Percentiles rank a stretch among this genome's conserved stretches.
These are phyloP conservation scores for Prunus mume DNA, from an alignment of 306 rosid genomes.

Conservation along the genomic window DNA sequence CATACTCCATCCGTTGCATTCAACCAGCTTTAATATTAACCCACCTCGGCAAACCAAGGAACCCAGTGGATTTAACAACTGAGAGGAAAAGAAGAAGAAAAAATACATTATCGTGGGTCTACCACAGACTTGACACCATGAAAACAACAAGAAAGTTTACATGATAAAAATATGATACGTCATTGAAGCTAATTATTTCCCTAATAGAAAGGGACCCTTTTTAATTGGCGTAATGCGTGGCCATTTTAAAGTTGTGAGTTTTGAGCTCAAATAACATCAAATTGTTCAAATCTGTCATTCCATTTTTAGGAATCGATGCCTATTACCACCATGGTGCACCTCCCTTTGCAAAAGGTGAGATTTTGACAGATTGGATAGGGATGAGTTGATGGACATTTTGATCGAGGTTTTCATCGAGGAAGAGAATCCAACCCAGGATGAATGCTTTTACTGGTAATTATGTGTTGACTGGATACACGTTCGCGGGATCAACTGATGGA, in stretches of 20 bases:
- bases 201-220: conserved; percentile 18
- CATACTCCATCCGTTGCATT: not conserved
- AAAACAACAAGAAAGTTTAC: too few relatives aligned
- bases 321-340: not conserved
- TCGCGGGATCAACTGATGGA: not conserved
- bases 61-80: too few relatives aligned
- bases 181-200: not conserved
- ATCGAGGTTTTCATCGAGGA: not conserved
- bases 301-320: not conserved
- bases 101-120: too few relatives aligned
- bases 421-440: not conserved
- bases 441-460: not conserved
- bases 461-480: too few relatives aligned
- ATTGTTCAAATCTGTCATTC: not conserved
- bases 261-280: not conserved
- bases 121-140: too few relatives aligned
- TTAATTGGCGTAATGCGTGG: conserved; percentile 29
- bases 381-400: not conserved
- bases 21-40: not conserved
- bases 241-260: not conserved
- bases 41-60: too few relatives aligned
- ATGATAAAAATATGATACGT: too few relatives aligned
- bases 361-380: not conserved
- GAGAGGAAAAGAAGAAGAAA: too few relatives aligned
- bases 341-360: not conserved